phyloP scores from a whole-genome alignment of 306 rosid genomes.

The Gastrolobium bilobum region DNA sequence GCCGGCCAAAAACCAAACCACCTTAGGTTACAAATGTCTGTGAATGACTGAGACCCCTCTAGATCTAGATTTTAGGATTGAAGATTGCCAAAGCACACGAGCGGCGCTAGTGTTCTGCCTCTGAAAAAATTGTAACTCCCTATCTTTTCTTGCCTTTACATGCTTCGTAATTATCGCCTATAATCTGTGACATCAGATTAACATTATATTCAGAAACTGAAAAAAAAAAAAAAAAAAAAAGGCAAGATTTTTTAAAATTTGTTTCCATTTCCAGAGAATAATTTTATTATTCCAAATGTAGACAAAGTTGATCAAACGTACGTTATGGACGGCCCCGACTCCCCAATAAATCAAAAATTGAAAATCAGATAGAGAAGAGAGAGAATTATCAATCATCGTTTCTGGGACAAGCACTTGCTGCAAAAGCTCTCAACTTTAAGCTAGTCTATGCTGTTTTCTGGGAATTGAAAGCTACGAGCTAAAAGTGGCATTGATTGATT shows the following conservation, averaged over 20 bases:
- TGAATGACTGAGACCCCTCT: constrained; percentile 47
- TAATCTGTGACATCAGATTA: constrained; percentile 24
- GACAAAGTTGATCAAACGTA: constrained; percentile 8
- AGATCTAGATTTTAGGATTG: constrained; percentile 63
- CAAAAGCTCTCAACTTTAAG: background rate
- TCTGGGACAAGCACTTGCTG: background rate
- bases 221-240: background rate
- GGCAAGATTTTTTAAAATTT: constrained; percentile 7
- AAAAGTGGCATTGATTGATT: constrained; percentile 36
- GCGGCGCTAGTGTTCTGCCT: constrained; percentile 54
- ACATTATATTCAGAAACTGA: constrained; percentile 14
- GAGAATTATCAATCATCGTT: background rate
- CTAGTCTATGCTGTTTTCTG: background rate
- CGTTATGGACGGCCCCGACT: background rate
- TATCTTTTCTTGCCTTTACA: constrained; percentile 30
- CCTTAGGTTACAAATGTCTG: background rate
- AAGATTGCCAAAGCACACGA: constrained; percentile 55
- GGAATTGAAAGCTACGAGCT: constrained; percentile 2
- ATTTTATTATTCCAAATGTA: constrained; percentile 12
- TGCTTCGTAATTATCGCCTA: constrained; percentile 47
- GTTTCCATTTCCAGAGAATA: constrained; percentile 37
- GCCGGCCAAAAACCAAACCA: background rate
- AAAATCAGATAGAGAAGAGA: background rate
- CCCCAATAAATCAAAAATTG: background rate
- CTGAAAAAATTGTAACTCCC: constrained; percentile 25